Percentiles rank a stretch among this genome's conserved stretches.
These are phyloP conservation scores for Tetrahymena elliotti DNA, from an alignment of 73 alveolate species.

Conservation along the genomic window DNA sequence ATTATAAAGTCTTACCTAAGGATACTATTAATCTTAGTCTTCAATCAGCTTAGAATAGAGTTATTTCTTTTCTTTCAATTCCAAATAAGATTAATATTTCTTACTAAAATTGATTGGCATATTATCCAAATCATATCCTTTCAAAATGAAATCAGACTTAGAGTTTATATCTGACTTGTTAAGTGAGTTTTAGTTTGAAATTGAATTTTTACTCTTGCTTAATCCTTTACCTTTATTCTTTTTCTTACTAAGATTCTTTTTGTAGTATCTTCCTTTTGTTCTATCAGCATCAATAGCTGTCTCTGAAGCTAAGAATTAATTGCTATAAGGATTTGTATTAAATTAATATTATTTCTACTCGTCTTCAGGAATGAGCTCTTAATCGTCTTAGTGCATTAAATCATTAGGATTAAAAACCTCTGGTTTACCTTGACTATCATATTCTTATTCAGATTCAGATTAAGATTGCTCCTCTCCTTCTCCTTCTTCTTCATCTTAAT, in stretches of 20 bases:
- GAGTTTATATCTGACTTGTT: not conserved
- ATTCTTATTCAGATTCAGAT: not conserved
- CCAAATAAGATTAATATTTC: not conserved
- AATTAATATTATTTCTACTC: not conserved
- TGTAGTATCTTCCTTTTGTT: not conserved
- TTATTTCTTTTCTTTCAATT: not conserved
- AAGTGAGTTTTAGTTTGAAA: not conserved
- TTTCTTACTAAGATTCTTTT: not conserved
- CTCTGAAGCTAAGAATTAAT: not conserved
- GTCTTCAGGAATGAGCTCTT: not conserved
- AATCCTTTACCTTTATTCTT: not conserved
- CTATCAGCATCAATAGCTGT: not conserved
- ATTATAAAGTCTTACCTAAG: not conserved
- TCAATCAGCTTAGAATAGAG: not conserved
- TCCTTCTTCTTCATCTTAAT: not conserved
- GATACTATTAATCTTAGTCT: not conserved
- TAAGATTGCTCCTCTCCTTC: too few species aligned
- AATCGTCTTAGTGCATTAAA: not conserved
- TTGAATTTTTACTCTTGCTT: not conserved
- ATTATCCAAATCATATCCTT: not conserved
- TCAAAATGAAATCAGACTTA: not conserved
- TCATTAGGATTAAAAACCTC: not conserved
- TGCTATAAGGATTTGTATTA: not conserved
- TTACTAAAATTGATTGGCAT: not conserved
- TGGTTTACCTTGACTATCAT: not conserved